Conservation (phyloP, 768 basidiomycete genomes). For the Hygrophoropsis aurantiaca region DNA sequence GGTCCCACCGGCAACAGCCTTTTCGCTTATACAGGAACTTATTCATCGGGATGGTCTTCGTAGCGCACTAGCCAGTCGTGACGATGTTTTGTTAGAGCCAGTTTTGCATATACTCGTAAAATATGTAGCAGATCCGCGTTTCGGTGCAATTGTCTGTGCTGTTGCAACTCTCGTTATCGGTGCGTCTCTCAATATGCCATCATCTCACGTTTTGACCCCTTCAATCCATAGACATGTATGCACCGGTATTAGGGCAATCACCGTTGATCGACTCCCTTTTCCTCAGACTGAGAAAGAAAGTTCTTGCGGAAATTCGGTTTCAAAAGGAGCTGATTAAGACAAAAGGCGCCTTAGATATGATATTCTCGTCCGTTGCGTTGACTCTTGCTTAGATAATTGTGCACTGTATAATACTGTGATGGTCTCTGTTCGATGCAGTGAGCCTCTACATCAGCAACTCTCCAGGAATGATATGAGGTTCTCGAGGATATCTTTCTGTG, state of each 20-base stretch:
- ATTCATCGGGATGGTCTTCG: slow-evolving; percentile 88
- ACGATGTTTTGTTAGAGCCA: slow-evolving; percentile 92
- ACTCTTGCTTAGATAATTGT: slow-evolving; percentile 12
- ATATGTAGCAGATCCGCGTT: slow-evolving; percentile 86
- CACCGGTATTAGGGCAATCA: slow-evolving; percentile 89
- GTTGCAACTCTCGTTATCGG: slow-evolving; percentile 81
- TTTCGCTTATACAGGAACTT: slow-evolving; percentile 90
- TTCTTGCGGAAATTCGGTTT: slow-evolving; percentile 84
- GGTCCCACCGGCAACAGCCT: slow-evolving; percentile 80
- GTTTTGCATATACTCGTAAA: slow-evolving; percentile 84
- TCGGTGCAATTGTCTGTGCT: slow-evolving; percentile 86
- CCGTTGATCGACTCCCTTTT: slow-evolving; percentile 89
- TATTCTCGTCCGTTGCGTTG: slow-evolving; percentile 61
- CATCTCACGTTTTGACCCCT: slow-evolving; percentile 4
- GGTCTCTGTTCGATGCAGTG: too few relatives aligned
- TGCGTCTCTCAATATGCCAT: slow-evolving; percentile 35
- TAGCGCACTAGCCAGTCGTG: slow-evolving; percentile 84
- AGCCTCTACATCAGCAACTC: slow-evolving; percentile 16
- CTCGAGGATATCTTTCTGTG: slow-evolving; percentile 67
- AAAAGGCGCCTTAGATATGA: slow-evolving; percentile 89
- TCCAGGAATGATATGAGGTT: slow-evolving; percentile 66
- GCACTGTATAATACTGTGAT: not conserved
- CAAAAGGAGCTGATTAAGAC: slow-evolving; percentile 82
- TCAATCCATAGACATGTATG: slow-evolving; percentile 76
- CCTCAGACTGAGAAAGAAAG: slow-evolving; percentile 75